Percentiles rank a stretch among this genome's conserved stretches.
phyloP scores from a whole-genome alignment of 495 filamentous ascomycete genomes.

The Ascobolus immersus region DNA sequence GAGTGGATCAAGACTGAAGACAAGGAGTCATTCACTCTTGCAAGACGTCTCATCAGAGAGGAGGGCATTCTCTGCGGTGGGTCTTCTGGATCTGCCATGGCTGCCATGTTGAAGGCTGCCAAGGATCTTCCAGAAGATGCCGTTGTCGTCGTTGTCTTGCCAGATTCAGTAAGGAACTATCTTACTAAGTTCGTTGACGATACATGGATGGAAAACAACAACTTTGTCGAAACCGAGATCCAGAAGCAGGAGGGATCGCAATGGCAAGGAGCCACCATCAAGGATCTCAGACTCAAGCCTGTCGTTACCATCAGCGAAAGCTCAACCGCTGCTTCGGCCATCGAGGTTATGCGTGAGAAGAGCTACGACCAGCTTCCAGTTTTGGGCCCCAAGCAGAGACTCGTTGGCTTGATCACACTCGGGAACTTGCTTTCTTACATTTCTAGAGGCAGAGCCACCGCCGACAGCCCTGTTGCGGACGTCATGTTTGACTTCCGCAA shows the following conservation, averaged over 20 bases:
- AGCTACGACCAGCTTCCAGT: slow-evolving; percentile 93
- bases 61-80: slow-evolving; percentile 88
- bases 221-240: slow-evolving; percentile 39
- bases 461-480: slow-evolving; percentile 45
- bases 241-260: slow-evolving; percentile 18
- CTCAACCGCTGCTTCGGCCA: slow-evolving; percentile 50
- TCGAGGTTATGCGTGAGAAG: slow-evolving; percentile 91
- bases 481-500: slow-evolving; percentile 90
- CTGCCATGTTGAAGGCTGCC: slow-evolving; percentile 55
- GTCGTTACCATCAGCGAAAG: slow-evolving; percentile 53
- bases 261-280: slow-evolving; percentile 43
- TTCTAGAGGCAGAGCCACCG: slow-evolving; percentile 48
- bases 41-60: slow-evolving; percentile 71
- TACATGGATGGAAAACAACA: slow-evolving; percentile 90
- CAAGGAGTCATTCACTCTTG: slow-evolving; percentile 67
- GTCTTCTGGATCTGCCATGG: slow-evolving; percentile 78
- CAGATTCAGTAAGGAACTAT: slow-evolving; percentile 91
- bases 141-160: slow-evolving; percentile 67
- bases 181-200: slow-evolving; percentile 98
- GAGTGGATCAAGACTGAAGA: slow-evolving; percentile 97
- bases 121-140: slow-evolving; percentile 22
- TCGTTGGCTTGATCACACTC: slow-evolving; percentile 77
- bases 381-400: slow-evolving; percentile 36
- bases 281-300: slow-evolving; percentile 63
- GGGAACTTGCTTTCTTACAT: slow-evolving; percentile 85